Percentiles rank a stretch among this genome's conserved stretches.
phyloP scores from a whole-genome alignment of 495 filamentous ascomycete species.

The Penicillium robsamsonii region DNA sequence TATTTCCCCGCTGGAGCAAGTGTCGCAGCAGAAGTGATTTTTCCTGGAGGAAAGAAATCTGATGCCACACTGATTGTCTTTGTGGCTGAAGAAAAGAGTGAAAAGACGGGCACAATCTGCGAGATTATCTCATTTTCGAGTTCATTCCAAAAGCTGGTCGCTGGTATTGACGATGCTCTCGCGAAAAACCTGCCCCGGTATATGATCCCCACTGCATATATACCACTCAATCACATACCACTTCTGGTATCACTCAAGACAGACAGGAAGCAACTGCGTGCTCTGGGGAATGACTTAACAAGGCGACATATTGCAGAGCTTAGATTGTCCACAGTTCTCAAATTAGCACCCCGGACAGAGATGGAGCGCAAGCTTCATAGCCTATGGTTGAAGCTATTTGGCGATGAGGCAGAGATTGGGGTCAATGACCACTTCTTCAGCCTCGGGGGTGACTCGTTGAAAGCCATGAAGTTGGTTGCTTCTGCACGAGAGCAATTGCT shows the following conservation, averaged over 20 bases:
- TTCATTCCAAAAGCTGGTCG: not conserved
- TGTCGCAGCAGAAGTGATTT: conserved; percentile 6
- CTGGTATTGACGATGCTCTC: conserved; percentile 22
- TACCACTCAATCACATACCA: conserved; percentile 47
- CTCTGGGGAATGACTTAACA: conserved; percentile 1
- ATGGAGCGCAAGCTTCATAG: conserved; percentile 1
- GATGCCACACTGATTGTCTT: conserved; percentile 8
- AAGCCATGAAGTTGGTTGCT: conserved; percentile 35
- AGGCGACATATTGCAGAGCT: conserved; percentile 4
- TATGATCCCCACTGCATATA: conserved; percentile 51
- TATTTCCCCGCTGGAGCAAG: not conserved
- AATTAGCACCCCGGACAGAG: not conserved
- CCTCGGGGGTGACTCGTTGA: conserved; percentile 39
- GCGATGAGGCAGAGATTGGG: conserved; percentile 18
- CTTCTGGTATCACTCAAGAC: conserved; percentile 48
- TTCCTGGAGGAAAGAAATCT: conserved; percentile 1
- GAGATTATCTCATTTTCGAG: conserved; percentile 5
- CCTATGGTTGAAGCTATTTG: conserved; percentile 1
- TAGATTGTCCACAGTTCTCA: not conserved
- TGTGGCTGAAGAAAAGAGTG: conserved; percentile 8
- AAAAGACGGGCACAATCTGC: not conserved
- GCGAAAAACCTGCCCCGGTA: conserved; percentile 40
- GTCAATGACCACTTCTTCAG: conserved; percentile 44
- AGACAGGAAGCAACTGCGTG: conserved; percentile 45
- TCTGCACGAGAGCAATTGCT: conserved; percentile 26